These are phyloP conservation scores for Antitrichia curtipendula DNA, from an alignment of 225 moss, liverwort and hornwort species.

Conservation along the genomic window DNA sequence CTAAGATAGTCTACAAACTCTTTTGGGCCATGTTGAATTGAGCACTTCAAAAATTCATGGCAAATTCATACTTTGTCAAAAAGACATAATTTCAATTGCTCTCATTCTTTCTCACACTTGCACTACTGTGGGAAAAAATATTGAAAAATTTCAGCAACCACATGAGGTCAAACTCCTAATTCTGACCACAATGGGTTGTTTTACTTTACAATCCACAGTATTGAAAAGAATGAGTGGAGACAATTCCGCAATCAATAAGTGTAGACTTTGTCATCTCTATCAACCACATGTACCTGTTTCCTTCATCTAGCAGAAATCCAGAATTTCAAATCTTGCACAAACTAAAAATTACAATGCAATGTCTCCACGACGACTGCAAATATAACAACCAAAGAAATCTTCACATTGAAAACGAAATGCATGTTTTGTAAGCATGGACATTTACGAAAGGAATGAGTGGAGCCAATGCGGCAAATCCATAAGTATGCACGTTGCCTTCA, in stretches of 20 bases:
- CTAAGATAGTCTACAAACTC: too few relatives aligned
- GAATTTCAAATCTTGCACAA: neutral
- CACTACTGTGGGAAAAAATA: too few relatives aligned
- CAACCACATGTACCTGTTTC: neutral
- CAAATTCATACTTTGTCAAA: too few relatives aligned
- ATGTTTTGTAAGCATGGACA: neutral
- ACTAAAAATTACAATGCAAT: neutral
- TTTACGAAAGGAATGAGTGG: neutral
- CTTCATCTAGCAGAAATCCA: neutral
- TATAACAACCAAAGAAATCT: neutral
- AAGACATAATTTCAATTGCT: too few relatives aligned
- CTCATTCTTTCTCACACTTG: too few relatives aligned
- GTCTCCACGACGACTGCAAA: neutral
- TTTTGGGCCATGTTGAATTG: too few relatives aligned
- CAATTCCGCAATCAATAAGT: neutral
- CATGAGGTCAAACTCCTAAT: too few relatives aligned
- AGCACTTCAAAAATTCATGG: too few relatives aligned
- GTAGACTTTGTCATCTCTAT: neutral
- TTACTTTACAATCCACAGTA: neutral
- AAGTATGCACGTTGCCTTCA: neutral
- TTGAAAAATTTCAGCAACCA: too few relatives aligned
- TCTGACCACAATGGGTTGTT: too few relatives aligned
- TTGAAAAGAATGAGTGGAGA: neutral
- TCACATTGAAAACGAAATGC: neutral
- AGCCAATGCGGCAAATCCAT: neutral